A percentile compares a stretch with the other conserved stretches of the same genome.
Conservation (phyloP, 768 basidiomycete genomes). For the Calocybe indica region DNA sequence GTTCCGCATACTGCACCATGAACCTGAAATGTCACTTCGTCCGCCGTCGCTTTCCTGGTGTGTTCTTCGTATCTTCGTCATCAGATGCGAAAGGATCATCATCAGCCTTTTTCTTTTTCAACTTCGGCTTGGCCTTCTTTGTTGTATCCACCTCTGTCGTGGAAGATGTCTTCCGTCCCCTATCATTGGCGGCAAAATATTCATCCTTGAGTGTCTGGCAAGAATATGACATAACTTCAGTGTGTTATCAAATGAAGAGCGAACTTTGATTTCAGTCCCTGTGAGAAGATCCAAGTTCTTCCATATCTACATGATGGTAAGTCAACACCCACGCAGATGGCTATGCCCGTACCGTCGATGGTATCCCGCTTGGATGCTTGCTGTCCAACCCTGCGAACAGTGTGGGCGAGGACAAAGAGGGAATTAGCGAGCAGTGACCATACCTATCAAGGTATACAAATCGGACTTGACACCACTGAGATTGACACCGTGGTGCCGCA, state of each 20-base stretch:
- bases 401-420: not conserved
- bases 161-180: slow-evolving; percentile 6
- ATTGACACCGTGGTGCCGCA: slow-evolving; percentile 59
- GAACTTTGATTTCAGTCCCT: slow-evolving; percentile 59
- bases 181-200: slow-evolving; percentile 39
- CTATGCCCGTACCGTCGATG: slow-evolving; percentile 50
- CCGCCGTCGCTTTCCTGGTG: not conserved
- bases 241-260: not conserved
- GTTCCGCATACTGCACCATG: too few species aligned
- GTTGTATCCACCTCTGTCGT: slow-evolving; percentile 1
- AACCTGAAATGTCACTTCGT: too few species aligned
- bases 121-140: slow-evolving; percentile 34
- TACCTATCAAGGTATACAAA: slow-evolving; percentile 60
- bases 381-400: slow-evolving; percentile 53
- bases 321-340: not conserved
- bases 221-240: not conserved
- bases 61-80: slow-evolving; percentile 21
- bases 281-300: slow-evolving; percentile 54
- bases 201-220: slow-evolving; percentile 56
- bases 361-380: slow-evolving; percentile 70
- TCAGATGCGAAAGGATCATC: slow-evolving; percentile 62
- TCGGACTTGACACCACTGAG: slow-evolving; percentile 69
- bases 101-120: slow-evolving; percentile 37
- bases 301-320: slow-evolving; percentile 45
- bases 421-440: not conserved